Evolutionary conservation across 176 grass and related monocot genomes (phyloP).

Genomic region (Rhynchospora breviuscula): DNA sequence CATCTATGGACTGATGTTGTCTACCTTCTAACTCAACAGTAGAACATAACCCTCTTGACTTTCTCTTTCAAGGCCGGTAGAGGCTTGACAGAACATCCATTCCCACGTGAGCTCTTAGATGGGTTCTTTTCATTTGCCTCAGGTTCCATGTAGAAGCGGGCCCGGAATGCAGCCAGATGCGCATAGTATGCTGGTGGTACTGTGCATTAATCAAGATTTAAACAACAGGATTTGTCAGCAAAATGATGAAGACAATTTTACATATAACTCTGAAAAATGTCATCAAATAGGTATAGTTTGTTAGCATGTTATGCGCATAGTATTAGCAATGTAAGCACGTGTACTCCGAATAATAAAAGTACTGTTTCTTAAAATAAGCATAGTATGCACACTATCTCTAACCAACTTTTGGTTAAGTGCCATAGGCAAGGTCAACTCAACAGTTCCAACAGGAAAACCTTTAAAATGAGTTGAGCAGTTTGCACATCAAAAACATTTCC

Average conservation of each 20-base stretch:
- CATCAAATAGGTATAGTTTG: neutral
- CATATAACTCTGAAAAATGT: neutral
- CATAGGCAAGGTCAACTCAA: neutral
- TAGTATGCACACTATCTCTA: too few species aligned
- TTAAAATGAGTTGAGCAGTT: neutral
- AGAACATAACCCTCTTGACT: conserved; percentile 99
- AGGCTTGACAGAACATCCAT: conserved; percentile 65
- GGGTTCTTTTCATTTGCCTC: conserved; percentile 54
- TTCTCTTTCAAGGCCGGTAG: conserved; percentile 91
- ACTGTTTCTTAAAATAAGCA: too few species aligned
- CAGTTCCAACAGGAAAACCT: neutral
- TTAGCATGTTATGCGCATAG: too few species aligned
- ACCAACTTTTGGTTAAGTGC: neutral
- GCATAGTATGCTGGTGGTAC: conserved; percentile 98
- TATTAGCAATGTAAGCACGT: too few species aligned
- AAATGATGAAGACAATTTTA: neutral
- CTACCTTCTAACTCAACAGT: conserved; percentile 49
- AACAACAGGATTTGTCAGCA: neutral
- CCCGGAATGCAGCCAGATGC: conserved; percentile 88
- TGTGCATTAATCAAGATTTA: conserved; percentile 29
- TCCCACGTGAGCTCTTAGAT: conserved; percentile 41
- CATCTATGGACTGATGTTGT: conserved; percentile 43
- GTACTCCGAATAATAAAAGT: too few species aligned
- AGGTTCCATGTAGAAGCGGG: conserved; percentile 93
- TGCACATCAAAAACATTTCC: neutral